These are phyloP conservation scores for Penicillium sp. DNA, from an alignment of 2,329 filamentous ascomycete genomes.

Conservation along the genomic window DNA sequence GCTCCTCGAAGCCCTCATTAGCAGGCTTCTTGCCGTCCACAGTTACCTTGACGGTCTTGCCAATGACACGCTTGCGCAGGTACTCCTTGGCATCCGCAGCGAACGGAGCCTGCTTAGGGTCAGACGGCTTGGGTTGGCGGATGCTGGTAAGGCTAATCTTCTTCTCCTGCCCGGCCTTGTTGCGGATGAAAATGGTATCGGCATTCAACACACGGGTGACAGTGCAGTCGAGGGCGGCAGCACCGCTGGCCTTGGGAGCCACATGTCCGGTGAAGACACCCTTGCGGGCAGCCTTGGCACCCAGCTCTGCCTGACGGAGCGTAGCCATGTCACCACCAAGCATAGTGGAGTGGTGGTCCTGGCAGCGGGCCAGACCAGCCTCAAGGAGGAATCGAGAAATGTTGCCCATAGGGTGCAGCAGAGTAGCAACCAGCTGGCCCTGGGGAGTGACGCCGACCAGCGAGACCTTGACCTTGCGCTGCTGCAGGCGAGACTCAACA, in stretches of 20 bases:
- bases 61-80: slow-evolving; percentile 87
- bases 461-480: slow-evolving; percentile 78
- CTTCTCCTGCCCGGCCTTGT: slow-evolving; percentile 81
- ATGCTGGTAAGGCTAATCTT: slow-evolving; percentile 90
- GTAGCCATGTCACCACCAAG: slow-evolving; percentile 83
- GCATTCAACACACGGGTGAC: slow-evolving; percentile 84
- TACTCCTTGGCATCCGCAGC: slow-evolving; percentile 95
- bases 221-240: slow-evolving; percentile 68
- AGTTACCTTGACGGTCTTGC: slow-evolving; percentile 86
- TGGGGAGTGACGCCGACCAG: slow-evolving; percentile 86
- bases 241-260: slow-evolving; percentile 59
- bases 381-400: slow-evolving; percentile 89
- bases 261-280: slow-evolving; percentile 81
- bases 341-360: slow-evolving; percentile 92
- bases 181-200: slow-evolving; percentile 83
- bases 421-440: slow-evolving; percentile 81
- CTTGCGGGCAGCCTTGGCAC: slow-evolving; percentile 71
- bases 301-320: slow-evolving; percentile 81
- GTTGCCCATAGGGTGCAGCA: slow-evolving; percentile 86
- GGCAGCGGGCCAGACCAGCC: slow-evolving; percentile 85
- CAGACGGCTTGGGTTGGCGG: slow-evolving; percentile 83
- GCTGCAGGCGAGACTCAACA: slow-evolving; percentile 80
- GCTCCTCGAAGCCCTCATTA: slow-evolving; percentile 85
- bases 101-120: slow-evolving; percentile 84
- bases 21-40: slow-evolving; percentile 90